A percentile compares a stretch with the other conserved stretches of the same genome.
These are phyloP conservation scores for Avicennia marina DNA, from an alignment of 257 asterid genomes.

Conservation along the genomic window DNA sequence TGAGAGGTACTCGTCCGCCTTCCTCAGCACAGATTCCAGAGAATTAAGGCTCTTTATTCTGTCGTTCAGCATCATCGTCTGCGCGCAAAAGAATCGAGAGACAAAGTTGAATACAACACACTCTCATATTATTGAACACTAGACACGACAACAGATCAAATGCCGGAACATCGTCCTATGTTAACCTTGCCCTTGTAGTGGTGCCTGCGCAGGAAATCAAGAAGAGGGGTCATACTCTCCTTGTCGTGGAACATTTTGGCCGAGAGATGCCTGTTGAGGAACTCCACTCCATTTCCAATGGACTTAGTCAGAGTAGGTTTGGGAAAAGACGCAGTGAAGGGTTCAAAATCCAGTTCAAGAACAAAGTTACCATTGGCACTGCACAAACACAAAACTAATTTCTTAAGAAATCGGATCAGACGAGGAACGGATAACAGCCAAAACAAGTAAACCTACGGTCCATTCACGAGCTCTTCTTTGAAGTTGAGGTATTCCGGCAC, in stretches of 20 bases:
- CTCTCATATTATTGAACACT: too few species aligned
- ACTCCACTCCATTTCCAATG: constrained; percentile 96
- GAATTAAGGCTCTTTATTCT: constrained; percentile 53
- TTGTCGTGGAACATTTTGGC: constrained; percentile 95
- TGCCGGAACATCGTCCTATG: too few species aligned
- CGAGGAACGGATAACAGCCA: too few species aligned
- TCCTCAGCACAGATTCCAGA: constrained; percentile 69
- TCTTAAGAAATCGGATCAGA: too few species aligned
- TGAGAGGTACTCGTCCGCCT: constrained; percentile 88
- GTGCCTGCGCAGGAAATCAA: constrained; percentile 77
- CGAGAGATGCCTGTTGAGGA: constrained; percentile 91
- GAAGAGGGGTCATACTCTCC: constrained; percentile 93
- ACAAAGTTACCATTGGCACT: constrained; percentile 76
- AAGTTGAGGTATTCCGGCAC: constrained; percentile 79
- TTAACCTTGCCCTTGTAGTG: constrained; percentile 87
- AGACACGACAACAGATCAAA: too few species aligned
- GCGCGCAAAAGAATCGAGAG: too few species aligned
- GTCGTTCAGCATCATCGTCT: constrained; percentile 87
- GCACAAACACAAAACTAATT: constrained; percentile 19
- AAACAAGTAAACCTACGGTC: constrained; percentile 38
- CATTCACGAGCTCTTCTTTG: constrained; percentile 88
- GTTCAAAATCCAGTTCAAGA: constrained; percentile 92
- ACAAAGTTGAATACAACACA: too few species aligned
- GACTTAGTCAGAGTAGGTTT: constrained; percentile 92
- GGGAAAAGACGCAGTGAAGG: constrained; percentile 84